These are phyloP conservation scores for Phaeosphaeria sp. DNA, from an alignment of 2,329 filamentous ascomycete genomes.

Conservation along the genomic window DNA sequence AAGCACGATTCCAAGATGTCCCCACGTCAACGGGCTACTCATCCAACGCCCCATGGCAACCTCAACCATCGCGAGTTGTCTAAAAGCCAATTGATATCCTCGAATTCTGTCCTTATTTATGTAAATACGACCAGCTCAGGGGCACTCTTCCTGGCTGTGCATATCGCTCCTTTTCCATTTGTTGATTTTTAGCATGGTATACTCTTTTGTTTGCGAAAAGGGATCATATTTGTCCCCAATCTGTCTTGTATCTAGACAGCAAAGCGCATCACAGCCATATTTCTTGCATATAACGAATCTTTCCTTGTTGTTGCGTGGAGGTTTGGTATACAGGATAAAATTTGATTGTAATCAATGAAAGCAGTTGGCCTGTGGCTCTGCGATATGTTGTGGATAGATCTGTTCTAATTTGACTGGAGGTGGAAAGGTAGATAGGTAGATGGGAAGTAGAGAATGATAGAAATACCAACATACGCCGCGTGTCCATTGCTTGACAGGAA, in stretches of 20 bases:
- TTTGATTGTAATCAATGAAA: conserved; percentile 1
- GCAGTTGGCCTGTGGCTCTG: not conserved
- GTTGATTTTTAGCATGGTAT: conserved; percentile 9
- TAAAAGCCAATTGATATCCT: not conserved
- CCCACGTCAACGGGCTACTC: conserved; percentile 33
- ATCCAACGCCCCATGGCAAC: conserved; percentile 34
- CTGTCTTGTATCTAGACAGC: conserved; percentile 5
- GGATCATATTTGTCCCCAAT: not conserved
- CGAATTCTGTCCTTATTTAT: not conserved
- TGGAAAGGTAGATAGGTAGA: not conserved
- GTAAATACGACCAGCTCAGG: conserved; percentile 20
- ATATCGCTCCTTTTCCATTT: conserved; percentile 19
- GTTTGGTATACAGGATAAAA: not conserved
- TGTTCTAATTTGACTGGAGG: not conserved
- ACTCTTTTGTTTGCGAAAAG: not conserved
- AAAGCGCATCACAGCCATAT: not conserved
- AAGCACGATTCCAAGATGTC: conserved; percentile 35
- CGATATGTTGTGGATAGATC: not conserved
- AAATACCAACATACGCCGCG: not conserved
- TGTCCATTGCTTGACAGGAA: not conserved
- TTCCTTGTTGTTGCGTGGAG: not conserved
- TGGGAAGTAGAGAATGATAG: not conserved
- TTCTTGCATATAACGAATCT: not conserved
- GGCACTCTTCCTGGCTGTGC: conserved; percentile 12
- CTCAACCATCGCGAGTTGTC: conserved; percentile 27